A percentile compares a stretch with the other conserved stretches of the same genome.
These are phyloP conservation scores for Nepenthes mirabilis DNA, from an alignment of 148 eudicot genomes.

Conservation along the genomic window DNA sequence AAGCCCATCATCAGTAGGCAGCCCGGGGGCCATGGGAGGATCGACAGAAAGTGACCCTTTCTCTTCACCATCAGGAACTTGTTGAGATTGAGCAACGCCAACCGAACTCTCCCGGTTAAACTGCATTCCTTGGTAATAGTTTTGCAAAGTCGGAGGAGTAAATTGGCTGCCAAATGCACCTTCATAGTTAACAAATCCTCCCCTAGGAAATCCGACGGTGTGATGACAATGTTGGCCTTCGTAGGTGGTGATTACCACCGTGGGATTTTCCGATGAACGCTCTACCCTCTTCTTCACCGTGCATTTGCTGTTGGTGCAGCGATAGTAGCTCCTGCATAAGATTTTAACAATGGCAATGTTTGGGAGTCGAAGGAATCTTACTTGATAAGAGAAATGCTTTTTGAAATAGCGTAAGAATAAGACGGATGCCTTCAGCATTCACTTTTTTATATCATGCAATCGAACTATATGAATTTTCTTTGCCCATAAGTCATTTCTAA, in stretches of 20 bases:
- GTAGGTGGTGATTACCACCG: slow-evolving; percentile 79
- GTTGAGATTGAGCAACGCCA: slow-evolving; percentile 13
- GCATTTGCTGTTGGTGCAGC: slow-evolving; percentile 93
- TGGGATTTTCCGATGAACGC: slow-evolving; percentile 71
- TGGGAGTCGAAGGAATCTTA: too few relatives aligned
- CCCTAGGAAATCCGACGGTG: slow-evolving; percentile 68
- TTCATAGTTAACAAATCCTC: slow-evolving; percentile 37
- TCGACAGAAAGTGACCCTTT: slow-evolving; percentile 6
- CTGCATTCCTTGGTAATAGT: slow-evolving; percentile 18
- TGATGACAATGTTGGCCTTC: slow-evolving; percentile 96
- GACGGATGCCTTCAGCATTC: neutral
- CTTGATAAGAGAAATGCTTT: neutral
- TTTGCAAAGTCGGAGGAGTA: slow-evolving; percentile 21
- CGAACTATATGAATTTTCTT: too few relatives aligned
- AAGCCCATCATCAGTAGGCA: slow-evolving; percentile 39
- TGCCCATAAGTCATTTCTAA: too few relatives aligned
- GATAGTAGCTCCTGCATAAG: slow-evolving; percentile 74
- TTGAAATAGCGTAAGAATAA: neutral
- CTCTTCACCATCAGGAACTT: slow-evolving; percentile 6
- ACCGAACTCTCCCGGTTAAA: slow-evolving; percentile 24
- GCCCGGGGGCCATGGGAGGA: neutral
- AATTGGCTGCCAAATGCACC: slow-evolving; percentile 29
- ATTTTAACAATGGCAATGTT: too few relatives aligned
- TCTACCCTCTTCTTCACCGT: slow-evolving; percentile 89
- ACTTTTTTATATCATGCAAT: neutral